A percentile compares a stretch with the other conserved stretches of the same genome.
Conservation (phyloP, 441 rosid species). For the Metrosideros polymorpha region DNA sequence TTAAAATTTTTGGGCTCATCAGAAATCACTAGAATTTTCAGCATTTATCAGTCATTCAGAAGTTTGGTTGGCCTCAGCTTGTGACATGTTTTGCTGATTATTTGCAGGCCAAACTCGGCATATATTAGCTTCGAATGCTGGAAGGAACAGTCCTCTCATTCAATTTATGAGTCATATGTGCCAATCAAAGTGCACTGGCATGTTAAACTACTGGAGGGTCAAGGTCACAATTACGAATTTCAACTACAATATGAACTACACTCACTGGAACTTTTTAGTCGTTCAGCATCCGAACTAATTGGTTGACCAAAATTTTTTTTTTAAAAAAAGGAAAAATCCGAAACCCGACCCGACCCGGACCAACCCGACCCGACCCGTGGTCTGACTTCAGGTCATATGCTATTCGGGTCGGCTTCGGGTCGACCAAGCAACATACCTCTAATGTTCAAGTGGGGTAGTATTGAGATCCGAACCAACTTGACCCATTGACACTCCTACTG, state of each 20-base stretch:
- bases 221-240: constrained; percentile 77
- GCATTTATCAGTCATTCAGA: background rate
- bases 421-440: too few relatives aligned
- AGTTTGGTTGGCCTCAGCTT: background rate
- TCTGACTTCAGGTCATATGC: too few relatives aligned
- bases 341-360: too few relatives aligned
- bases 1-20: background rate
- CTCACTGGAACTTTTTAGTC: constrained; percentile 87
- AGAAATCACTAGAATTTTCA: background rate
- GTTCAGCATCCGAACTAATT: constrained; percentile 84
- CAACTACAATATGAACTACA: too few relatives aligned
- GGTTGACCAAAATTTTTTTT: too few relatives aligned
- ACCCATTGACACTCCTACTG: too few relatives aligned
- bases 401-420: too few relatives aligned
- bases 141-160: constrained; percentile 35
- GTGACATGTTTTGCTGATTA: too few relatives aligned
- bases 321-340: too few relatives aligned
- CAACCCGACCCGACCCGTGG: too few relatives aligned
- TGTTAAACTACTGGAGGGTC: constrained; percentile 80
- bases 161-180: constrained; percentile 84
- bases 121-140: constrained; percentile 31
- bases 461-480: too few relatives aligned
- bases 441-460: too few relatives aligned
- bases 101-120: constrained; percentile 37
- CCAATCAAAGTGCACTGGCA: constrained; percentile 90